Evolutionary conservation across 805 yeast species (phyloP), one percentile per base, ranked within the genome.

Genomic region (Starmerella potacharoeniae): DNA sequence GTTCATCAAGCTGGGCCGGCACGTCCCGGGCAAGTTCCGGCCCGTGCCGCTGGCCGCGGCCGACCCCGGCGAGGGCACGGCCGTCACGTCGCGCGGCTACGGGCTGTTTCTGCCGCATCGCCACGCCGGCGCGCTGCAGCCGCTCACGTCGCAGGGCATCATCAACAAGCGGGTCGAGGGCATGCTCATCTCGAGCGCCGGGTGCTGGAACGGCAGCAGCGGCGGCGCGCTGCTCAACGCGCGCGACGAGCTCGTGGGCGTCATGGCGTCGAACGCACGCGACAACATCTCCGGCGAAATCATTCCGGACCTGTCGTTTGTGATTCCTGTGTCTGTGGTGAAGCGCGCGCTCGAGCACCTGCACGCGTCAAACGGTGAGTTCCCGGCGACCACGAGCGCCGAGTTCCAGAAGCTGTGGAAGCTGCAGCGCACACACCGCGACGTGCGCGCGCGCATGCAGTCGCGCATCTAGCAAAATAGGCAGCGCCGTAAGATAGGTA

Each of bases 191-290:
- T 53, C 66, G 11, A 60, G 69, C 1, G 68, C 73, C 2, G 65
- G 66, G 29, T 69, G 73, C 61, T 69, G 73, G 73, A 69, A 69
- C 36, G 73, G 73, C 1, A 68, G 71, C 17, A 68, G 72, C 9
- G 73, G 73, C 6, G 73, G 73, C 7, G 71, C 64, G 0, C 57
- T 69, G 5, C 58, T 67, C 45, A 59, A 65, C 52, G 34, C 34
- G 5, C 33, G 43, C 1, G 17, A 53, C 10, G 60, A 64, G 35
- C 63, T 69, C 8, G 66, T 69, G 10, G 73, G 72, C 2, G 62
- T 69, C 43, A 66, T 69, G 71, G 66, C 71, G 11, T 64, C 69
- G n/a, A 69, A 69, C 43, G 73, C 71, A 6, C 58, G 65, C 14
- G 63, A 66, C 34, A 66, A 66, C 44, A 42, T 48, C 13, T 54